Percentiles rank a stretch among this genome's conserved stretches.
These are phyloP conservation scores for Rhodosporidiobolus odoratus DNA, from an alignment of 768 basidiomycete species.

Conservation along the genomic window DNA sequence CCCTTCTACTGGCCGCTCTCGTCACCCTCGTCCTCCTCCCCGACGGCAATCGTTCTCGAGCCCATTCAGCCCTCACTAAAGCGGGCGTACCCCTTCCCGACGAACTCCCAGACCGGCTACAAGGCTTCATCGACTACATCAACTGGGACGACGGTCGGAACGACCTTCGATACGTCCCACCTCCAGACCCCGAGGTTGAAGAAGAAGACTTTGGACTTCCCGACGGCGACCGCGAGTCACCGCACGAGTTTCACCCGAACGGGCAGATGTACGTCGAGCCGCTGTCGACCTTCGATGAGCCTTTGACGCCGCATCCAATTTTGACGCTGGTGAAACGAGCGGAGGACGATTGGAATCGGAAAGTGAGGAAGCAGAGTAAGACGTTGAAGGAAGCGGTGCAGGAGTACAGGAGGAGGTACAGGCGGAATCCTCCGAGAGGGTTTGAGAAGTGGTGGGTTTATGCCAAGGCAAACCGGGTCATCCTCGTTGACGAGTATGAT, in stretches of 20 bases:
- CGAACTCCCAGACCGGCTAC: conserved; percentile 33
- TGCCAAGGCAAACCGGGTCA: conserved; percentile 63
- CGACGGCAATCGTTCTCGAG: conserved; percentile 32
- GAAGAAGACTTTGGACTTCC: conserved; percentile 20
- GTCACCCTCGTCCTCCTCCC: conserved; percentile 37
- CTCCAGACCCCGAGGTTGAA: conserved; percentile 15
- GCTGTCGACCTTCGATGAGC: conserved; percentile 9
- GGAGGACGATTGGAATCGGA: conserved; percentile 62
- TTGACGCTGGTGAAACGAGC: conserved; percentile 76
- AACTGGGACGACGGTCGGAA: conserved; percentile 34
- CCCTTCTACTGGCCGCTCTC: conserved; percentile 33
- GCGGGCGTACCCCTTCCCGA: conserved; percentile 40
- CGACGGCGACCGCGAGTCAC: conserved; percentile 23
- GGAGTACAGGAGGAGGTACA: conserved; percentile 76
- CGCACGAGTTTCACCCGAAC: conserved; percentile 32
- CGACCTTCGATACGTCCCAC: conserved; percentile 33
- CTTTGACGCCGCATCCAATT: conserved; percentile 63
- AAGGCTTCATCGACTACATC: conserved; percentile 31
- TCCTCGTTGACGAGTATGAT: conserved; percentile 79
- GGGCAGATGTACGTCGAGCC: conserved; percentile 39
- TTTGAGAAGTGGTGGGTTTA: conserved; percentile 85
- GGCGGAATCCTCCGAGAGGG: conserved; percentile 73
- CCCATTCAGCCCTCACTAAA: conserved; percentile 36
- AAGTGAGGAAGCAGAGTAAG: conserved; percentile 69
- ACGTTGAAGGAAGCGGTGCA: conserved; percentile 69